These are phyloP conservation scores for Scedosporium dehoogii DNA, from an alignment of 2,329 filamentous ascomycete genomes.

Conservation along the genomic window DNA sequence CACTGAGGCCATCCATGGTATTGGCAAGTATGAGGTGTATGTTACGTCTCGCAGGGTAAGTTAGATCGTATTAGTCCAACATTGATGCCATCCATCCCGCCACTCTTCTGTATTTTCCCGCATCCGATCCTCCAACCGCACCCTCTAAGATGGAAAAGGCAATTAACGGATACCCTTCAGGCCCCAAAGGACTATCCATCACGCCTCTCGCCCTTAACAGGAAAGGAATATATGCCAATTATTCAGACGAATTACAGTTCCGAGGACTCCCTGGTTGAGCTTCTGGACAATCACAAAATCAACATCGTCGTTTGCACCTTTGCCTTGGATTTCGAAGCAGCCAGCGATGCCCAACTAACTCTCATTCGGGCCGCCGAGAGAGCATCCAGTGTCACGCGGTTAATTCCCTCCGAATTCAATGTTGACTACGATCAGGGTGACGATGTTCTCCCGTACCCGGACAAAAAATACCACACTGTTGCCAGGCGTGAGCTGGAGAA, in stretches of 20 bases:
- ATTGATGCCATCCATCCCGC: no score
- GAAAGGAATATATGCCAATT: conserved; percentile 13
- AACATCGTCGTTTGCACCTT: conserved; percentile 23
- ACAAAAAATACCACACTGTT: conserved; percentile 19
- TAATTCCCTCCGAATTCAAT: conserved; percentile 27
- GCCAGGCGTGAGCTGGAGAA: conserved; percentile 19
- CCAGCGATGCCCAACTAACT: conserved; percentile 19
- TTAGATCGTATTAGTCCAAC: background rate
- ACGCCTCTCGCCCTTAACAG: conserved; percentile 13
- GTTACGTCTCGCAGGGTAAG: conserved; percentile 29
- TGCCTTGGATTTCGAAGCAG: conserved; percentile 18
- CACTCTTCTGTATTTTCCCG: no score
- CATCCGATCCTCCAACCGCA: no score
- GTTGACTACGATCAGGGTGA: conserved; percentile 25
- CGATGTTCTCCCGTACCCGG: conserved; percentile 20
- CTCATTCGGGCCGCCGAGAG: conserved; percentile 22
- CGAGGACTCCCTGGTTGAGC: conserved; percentile 12
- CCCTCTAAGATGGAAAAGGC: background rate
- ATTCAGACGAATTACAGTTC: conserved; percentile 20
- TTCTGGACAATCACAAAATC: conserved; percentile 15
- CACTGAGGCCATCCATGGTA: conserved; percentile 28
- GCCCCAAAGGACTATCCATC: background rate
- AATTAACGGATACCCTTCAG: background rate
- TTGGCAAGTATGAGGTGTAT: conserved; percentile 27
- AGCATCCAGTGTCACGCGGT: conserved; percentile 20